Percentiles rank a stretch among this genome's conserved stretches.
Conservation (phyloP, 2,329 filamentous ascomycete species). For the Parasarocladium wereldwijsianum region DNA sequence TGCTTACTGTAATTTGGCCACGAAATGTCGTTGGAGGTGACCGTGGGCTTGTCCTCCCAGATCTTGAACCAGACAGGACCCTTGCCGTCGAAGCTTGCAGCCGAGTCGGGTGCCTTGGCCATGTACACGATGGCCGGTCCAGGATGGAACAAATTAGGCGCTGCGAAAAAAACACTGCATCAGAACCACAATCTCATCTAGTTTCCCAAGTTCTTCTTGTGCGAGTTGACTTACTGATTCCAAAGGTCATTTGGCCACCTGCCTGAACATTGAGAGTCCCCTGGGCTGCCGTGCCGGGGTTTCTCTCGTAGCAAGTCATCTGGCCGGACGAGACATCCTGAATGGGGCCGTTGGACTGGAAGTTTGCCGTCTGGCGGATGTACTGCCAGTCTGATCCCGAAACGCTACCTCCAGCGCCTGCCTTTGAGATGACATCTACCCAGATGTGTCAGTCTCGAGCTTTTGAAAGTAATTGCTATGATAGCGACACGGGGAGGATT, state of each 20-base stretch:
- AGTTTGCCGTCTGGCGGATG: conserved; percentile 19
- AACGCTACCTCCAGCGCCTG: conserved; percentile 16
- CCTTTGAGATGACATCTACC: conserved; percentile 28
- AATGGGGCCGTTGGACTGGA: conserved; percentile 15
- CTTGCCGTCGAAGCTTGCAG: conserved; percentile 21
- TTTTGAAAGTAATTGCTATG: background rate
- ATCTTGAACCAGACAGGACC: conserved; percentile 24
- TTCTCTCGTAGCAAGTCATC: conserved; percentile 19
- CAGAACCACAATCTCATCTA: background rate
- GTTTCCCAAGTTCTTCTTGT: background rate
- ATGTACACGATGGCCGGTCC: conserved; percentile 22
- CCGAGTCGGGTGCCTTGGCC: conserved; percentile 19
- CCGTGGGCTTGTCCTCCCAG: conserved; percentile 18
- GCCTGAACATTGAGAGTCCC: conserved; percentile 17
- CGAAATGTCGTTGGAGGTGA: conserved; percentile 21
- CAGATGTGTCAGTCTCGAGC: background rate
- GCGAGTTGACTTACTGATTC: conserved; percentile 14
- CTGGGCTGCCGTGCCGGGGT: conserved; percentile 9
- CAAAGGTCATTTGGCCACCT: conserved; percentile 23
- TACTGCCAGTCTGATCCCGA: conserved; percentile 16
- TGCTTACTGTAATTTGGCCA: conserved; percentile 21
- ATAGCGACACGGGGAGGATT: background rate
- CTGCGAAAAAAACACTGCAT: too few species aligned
- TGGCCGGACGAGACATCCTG: conserved; percentile 15
- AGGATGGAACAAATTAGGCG: conserved; percentile 24